Percentiles rank a stretch among this genome's conserved stretches.
phyloP scores from a whole-genome alignment of 108 stramenopile genomes.

The Asterionellopsis glacialis region DNA sequence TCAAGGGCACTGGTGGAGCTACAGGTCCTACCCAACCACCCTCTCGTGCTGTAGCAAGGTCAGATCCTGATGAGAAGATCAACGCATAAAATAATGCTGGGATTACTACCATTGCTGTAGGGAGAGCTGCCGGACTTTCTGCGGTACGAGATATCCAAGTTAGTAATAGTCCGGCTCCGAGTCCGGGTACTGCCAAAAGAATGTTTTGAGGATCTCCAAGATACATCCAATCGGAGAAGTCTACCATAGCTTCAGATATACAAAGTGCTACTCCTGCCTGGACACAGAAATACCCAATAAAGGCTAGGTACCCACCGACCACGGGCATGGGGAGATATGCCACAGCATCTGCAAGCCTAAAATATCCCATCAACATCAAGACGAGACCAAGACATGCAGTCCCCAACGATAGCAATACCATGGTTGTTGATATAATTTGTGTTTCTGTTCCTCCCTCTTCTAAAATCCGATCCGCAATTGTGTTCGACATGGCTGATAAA shows the following conservation, averaged over 20 bases:
- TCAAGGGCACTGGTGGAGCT: constrained; percentile 66
- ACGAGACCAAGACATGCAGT: constrained; percentile 81
- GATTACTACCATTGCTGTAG: constrained; percentile 77
- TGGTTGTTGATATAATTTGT: constrained; percentile 64
- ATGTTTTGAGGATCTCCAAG: constrained; percentile 43
- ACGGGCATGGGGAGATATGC: constrained; percentile 96
- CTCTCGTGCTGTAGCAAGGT: constrained; percentile 64
- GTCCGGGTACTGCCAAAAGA: constrained; percentile 76
- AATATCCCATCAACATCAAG: constrained; percentile 81
- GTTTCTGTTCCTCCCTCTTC: constrained; percentile 41
- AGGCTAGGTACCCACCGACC: constrained; percentile 19
- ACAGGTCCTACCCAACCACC: constrained; percentile 76
- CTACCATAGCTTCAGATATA: constrained; percentile 67
- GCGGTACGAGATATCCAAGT: constrained; percentile 54
- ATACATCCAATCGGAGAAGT: constrained; percentile 59
- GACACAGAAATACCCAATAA: constrained; percentile 95
- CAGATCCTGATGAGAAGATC: constrained; percentile 30
- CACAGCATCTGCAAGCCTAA: constrained; percentile 86
- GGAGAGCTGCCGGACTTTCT: constrained; percentile 60
- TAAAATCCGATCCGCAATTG: constrained; percentile 65
- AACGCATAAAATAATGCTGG: constrained; percentile 81
- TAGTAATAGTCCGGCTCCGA: constrained; percentile 70
- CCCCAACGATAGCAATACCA: constrained; percentile 61
- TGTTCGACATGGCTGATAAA: constrained; percentile 81
- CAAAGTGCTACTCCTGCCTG: constrained; percentile 87